Evolutionary conservation across 2,329 filamentous ascomycete species (phyloP), one percentile per base, ranked within the genome.

Genomic region (Calonectria pseudoreteaudii): DNA sequence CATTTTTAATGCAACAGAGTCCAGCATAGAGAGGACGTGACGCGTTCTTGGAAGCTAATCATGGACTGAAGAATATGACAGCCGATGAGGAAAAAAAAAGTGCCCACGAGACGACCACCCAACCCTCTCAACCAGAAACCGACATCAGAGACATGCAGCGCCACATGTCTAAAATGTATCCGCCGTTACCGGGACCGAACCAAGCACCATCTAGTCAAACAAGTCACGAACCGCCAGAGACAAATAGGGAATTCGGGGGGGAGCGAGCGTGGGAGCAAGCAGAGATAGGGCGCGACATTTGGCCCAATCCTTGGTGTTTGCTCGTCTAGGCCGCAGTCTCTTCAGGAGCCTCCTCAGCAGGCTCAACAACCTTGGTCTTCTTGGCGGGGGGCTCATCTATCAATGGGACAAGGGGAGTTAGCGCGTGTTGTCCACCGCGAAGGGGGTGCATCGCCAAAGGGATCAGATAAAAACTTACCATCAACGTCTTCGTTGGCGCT

Each of bases 291-390:
- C 38, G 23, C 38, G 36, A 20, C 56, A 38, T 36, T 14, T 5
- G 3, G 31, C 11, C n/a, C 34, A 18, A 26, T n/a, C n/a, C 20
- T 38, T n/a, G 6, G n/a, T 26, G 30, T 26, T 16, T 28, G 38
- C 28, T 65, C 64, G 31, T n/a, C 64, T 64, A 72, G 30, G 47
- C 70, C 26, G n/a, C 65, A 30, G 64, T 30, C 70, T 62, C 72
- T 16, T 76, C 78, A 38, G 74, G 76, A 18, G 74, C 76, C 31
- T 77, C 77, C 41, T 81, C 79, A n/a, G 71, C 74, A 28, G 70
- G 72, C 16, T 74, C 78, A 18, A 73, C 77, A 11, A 74, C 77
- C 41, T 74, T 72, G 36, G 65, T 58, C 70, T 72, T 72, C 70
- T 72, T 72, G 28, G 66, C 66, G 6, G 70, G 66, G 8, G 70